Conservation (phyloP, 805 yeast genomes). For the Lipomyces oligophaga region DNA sequence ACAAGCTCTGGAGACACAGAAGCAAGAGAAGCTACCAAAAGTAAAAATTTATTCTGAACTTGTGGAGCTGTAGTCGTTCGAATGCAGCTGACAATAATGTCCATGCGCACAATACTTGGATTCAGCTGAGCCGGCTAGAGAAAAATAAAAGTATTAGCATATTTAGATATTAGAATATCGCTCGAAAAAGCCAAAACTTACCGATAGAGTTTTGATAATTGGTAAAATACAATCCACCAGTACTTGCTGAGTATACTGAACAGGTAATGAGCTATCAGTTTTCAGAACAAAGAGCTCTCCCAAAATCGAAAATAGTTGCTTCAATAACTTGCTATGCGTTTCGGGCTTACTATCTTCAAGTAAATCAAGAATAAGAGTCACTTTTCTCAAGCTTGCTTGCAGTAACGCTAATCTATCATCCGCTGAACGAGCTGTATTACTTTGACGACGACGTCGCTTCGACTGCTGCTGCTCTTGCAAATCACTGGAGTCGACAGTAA, state of each 20-base stretch:
- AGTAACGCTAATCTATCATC: conserved; percentile 1
- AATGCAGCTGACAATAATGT: conserved; percentile 83
- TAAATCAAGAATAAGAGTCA: conserved; percentile 76
- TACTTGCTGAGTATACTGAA: conserved; percentile 84
- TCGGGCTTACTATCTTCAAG: conserved; percentile 49
- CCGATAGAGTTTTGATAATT: conserved; percentile 48
- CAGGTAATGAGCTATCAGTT: conserved; percentile 86
- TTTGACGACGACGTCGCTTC: conserved; percentile 70
- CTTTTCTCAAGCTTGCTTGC: conserved; percentile 43
- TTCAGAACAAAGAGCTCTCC: conserved; percentile 57
- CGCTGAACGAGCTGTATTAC: conserved; percentile 60
- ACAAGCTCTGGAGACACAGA: conserved; percentile 85
- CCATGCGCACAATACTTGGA: conserved; percentile 73
- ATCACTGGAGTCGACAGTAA: conserved; percentile 3
- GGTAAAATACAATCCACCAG: conserved; percentile 80
- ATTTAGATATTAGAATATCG: neutral
- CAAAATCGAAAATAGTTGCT: conserved; percentile 39
- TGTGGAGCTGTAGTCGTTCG: conserved; percentile 89
- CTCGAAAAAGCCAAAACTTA: conserved; percentile 34
- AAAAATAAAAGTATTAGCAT: too few relatives aligned
- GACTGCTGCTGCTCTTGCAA: conserved; percentile 37
- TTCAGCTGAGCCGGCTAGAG: conserved; percentile 42
- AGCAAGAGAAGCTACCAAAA: conserved; percentile 85
- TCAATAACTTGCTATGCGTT: conserved; percentile 33
- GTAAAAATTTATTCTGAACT: conserved; percentile 80